Conservation (phyloP, 1,139 yeast genomes). For the Yamadazyma diospyri region DNA sequence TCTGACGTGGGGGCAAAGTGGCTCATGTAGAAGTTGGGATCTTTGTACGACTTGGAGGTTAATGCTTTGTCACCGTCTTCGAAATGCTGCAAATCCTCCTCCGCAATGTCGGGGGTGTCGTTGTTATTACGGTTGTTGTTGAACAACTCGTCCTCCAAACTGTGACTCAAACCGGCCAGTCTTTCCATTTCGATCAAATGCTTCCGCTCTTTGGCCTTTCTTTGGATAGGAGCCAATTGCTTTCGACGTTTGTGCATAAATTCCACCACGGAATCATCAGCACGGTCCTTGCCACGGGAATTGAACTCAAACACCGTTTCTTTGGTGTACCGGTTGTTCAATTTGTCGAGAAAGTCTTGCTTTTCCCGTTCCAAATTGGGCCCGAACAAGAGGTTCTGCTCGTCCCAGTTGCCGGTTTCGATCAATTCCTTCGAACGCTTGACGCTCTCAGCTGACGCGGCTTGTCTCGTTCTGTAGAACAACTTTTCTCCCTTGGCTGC, state of each 20-base stretch:
- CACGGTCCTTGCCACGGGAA: conserved; percentile 44
- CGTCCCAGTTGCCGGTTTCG: conserved; percentile 80
- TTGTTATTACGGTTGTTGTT: conserved; percentile 34
- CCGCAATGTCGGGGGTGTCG: conserved; percentile 27
- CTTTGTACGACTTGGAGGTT: conserved; percentile 52
- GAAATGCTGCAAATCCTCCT: conserved; percentile 52
- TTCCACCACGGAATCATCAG: conserved; percentile 69
- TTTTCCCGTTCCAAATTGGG: conserved; percentile 71
- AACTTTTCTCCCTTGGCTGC: conserved; percentile 85
- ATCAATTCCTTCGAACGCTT: conserved; percentile 80
- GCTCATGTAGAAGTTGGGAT: conserved; percentile 80
- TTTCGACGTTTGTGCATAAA: conserved; percentile 83
- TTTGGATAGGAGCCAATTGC: conserved; percentile 85
- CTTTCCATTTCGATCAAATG: conserved; percentile 72
- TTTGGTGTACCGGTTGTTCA: conserved; percentile 64
- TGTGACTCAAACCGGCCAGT: conserved; percentile 69
- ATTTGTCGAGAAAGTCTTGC: conserved; percentile 63
- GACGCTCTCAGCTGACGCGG: conserved; percentile 82
- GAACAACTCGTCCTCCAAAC: conserved; percentile 68
- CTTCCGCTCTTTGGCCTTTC: conserved; percentile 68
- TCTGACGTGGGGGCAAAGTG: conserved; percentile 84
- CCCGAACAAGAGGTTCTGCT: conserved; percentile 75
- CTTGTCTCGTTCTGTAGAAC: conserved; percentile 77
- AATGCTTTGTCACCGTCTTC: conserved; percentile 60
- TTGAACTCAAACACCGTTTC: conserved; percentile 94